Conservation (phyloP, 163 green algal genomes). For the Scenedesmus sp. region DNA sequence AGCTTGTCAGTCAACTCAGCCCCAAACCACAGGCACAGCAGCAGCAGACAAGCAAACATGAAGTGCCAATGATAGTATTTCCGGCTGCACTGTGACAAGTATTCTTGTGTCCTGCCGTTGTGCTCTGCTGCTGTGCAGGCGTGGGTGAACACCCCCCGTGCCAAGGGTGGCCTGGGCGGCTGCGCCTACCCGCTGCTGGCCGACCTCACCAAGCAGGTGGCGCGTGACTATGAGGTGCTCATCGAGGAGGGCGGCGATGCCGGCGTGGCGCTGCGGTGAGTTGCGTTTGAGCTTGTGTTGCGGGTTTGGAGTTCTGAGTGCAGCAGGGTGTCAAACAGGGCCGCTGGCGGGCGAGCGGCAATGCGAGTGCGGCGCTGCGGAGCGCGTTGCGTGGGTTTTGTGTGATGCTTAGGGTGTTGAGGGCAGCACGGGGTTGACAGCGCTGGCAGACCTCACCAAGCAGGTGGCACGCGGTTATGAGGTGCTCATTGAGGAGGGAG, state of each 20-base stretch:
- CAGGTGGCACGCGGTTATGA: conserved; percentile 36
- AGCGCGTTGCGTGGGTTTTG: neutral
- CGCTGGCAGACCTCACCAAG: conserved; percentile 87
- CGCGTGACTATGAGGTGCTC: conserved; percentile 68
- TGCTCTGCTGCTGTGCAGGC: conserved; percentile 57
- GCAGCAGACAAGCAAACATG: no score
- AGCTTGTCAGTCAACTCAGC: no score
- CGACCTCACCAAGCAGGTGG: conserved; percentile 82
- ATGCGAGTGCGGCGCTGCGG: neutral
- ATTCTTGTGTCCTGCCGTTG: neutral
- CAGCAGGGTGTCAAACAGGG: neutral
- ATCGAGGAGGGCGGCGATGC: conserved; percentile 71
- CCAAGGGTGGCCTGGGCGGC: conserved; percentile 86
- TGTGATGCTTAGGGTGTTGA: neutral
- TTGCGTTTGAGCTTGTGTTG: neutral
- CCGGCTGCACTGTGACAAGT: no score
- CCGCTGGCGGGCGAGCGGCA: neutral
- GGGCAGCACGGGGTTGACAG: no score
- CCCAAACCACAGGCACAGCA: neutral
- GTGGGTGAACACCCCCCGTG: conserved; percentile 88
- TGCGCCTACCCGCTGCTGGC: conserved; percentile 90
- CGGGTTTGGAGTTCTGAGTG: neutral
- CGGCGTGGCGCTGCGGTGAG: conserved; percentile 69
- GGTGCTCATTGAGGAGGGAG: conserved; percentile 73
- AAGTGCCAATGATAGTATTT: no score